Conservation (phyloP, 176 grass and related monocot species). For the Triticum timopheevii region DNA sequence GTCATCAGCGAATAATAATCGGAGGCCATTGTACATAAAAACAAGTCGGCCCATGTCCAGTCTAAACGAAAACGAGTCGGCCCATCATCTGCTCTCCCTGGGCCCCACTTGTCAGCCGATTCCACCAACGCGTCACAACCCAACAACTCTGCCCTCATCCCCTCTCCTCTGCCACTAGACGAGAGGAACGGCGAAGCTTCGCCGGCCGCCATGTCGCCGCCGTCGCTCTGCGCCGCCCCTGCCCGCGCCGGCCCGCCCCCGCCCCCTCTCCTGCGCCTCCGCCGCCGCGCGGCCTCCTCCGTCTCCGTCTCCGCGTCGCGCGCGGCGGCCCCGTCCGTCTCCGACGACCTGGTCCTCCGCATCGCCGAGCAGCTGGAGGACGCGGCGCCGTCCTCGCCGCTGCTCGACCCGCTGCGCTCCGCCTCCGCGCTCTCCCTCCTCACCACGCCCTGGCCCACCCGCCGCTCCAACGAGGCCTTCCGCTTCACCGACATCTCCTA, state of each 20-base stretch:
- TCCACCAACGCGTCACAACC: not conserved
- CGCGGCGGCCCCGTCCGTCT: conserved; percentile 37
- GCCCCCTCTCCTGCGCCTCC: not conserved
- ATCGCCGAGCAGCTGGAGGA: conserved; percentile 66
- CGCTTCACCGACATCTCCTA: conserved; percentile 69
- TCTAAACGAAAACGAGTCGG: not conserved
- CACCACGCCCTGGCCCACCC: conserved; percentile 62
- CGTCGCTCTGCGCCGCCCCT: conserved; percentile 31
- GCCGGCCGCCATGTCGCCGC: conserved; percentile 44
- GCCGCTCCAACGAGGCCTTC: conserved; percentile 61
- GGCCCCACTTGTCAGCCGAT: not conserved
- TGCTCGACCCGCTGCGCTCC: conserved; percentile 49
- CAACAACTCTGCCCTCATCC: not conserved
- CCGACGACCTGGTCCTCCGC: conserved; percentile 49
- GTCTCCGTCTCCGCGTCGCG: conserved; percentile 14
- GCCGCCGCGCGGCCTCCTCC: not conserved
- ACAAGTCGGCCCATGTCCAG: not conserved
- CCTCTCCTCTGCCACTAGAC: conserved; percentile 11
- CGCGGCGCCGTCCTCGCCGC: conserved; percentile 36
- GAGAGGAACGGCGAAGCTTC: conserved; percentile 25
- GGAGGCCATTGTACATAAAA: not conserved
- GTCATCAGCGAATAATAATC: too few relatives aligned
- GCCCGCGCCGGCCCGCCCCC: not conserved
- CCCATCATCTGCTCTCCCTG: too few relatives aligned
- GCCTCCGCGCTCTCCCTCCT: conserved; percentile 61